Conservation (phyloP, 1,284 basidiomycete genomes). For the Leccinum pachyderme region DNA sequence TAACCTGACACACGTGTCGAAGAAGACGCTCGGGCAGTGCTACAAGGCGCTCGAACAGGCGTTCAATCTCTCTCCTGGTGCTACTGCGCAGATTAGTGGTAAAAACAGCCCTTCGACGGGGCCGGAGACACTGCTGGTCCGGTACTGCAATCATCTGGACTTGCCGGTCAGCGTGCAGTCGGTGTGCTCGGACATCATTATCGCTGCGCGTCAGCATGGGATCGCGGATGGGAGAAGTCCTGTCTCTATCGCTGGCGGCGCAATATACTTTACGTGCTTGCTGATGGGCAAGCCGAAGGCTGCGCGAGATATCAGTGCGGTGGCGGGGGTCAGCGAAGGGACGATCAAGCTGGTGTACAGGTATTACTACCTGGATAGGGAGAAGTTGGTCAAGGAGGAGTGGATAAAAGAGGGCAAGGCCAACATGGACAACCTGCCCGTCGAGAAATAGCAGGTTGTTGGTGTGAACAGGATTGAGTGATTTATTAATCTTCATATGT, state of each 20-base stretch:
- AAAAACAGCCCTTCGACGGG: constrained; percentile 49
- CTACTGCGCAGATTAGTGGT: constrained; percentile 44
- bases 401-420: constrained; percentile 81
- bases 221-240: constrained; percentile 93
- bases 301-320: constrained; percentile 84
- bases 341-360: constrained; percentile 90
- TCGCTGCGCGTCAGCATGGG: constrained; percentile 77
- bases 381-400: constrained; percentile 76
- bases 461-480: not conserved
- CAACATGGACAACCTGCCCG: constrained; percentile 41
- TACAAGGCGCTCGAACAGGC: constrained; percentile 92
- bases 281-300: constrained; percentile 75
- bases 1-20: constrained; percentile 88
- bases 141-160: constrained; percentile 92
- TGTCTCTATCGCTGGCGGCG: constrained; percentile 94
- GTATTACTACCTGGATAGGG: constrained; percentile 65
- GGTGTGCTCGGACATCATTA: constrained; percentile 84
- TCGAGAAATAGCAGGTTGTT: constrained; percentile 20
- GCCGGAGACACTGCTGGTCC: constrained; percentile 86
- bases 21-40: constrained; percentile 93
- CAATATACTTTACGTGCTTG: constrained; percentile 90
- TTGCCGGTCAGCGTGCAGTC: constrained; percentile 82
- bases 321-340: constrained; percentile 95
- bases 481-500: not conserved
- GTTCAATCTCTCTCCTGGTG: constrained; percentile 83